Conservation (phyloP, 2,329 filamentous ascomycete genomes). For the Arachnopeziza araneosa region DNA sequence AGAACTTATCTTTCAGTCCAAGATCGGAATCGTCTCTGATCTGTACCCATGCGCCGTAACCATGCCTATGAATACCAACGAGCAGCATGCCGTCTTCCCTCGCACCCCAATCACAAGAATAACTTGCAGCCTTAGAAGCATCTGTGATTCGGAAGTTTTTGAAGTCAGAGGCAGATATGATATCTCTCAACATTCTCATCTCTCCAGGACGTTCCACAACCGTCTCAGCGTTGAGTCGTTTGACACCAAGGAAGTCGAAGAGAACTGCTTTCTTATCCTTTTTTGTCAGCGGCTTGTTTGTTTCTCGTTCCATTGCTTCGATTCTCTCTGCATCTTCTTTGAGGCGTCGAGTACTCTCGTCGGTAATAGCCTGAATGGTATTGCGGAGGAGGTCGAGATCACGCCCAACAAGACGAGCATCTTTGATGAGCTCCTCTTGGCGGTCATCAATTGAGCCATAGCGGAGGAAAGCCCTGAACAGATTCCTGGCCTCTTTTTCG, state of each 20-base stretch:
- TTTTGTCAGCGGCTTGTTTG: constrained; percentile 80
- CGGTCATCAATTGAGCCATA: constrained; percentile 89
- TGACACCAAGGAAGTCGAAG: constrained; percentile 89
- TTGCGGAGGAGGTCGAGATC: constrained; percentile 74
- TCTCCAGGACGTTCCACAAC: constrained; percentile 87
- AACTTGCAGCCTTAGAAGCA: constrained; percentile 86
- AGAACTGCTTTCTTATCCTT: constrained; percentile 97
- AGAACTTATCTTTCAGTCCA: constrained; percentile 83
- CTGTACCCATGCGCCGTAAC: constrained; percentile 91
- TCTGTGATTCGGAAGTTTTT: constrained; percentile 81
- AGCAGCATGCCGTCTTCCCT: constrained; percentile 97
- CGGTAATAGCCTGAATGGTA: constrained; percentile 62
- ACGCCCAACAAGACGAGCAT: constrained; percentile 77
- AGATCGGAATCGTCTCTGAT: constrained; percentile 90
- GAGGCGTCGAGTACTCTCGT: constrained; percentile 65
- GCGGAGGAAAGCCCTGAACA: constrained; percentile 84
- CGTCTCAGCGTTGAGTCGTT: constrained; percentile 93
- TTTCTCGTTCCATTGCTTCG: constrained; percentile 59
- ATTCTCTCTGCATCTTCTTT: constrained; percentile 65
- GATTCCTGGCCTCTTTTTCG: constrained; percentile 88
- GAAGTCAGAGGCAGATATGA: constrained; percentile 65
- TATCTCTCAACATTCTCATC: constrained; percentile 74
- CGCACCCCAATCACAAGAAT: constrained; percentile 86
- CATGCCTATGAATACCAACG: constrained; percentile 86
- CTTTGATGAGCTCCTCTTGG: constrained; percentile 77